Evolutionary conservation across 2,329 filamentous ascomycete species (phyloP), one percentile per base, ranked within the genome.

Genomic region (Xylaria sp.): DNA sequence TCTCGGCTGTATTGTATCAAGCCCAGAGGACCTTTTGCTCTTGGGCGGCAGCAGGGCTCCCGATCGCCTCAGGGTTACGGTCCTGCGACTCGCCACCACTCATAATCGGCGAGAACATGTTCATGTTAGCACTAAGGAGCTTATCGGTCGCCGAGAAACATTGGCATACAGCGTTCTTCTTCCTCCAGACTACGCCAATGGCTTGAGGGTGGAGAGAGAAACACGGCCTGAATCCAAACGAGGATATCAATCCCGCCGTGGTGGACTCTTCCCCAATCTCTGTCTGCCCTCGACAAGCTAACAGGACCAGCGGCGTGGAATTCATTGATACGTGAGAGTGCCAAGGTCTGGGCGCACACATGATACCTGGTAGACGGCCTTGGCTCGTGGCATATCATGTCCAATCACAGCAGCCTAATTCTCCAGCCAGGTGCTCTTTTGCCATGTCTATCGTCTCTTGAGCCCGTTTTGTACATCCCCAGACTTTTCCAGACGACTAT

Each of bases 101-200:
- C 51, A 34, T 25, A 54, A 34, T 37, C 32, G 8, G 8, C n/a
- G 39, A 55, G 64, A 56, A 32, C 46, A 37, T 39, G 44, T 12
- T 15, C 48, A 32, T 54, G 25, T 25, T 51, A 44, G 66, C 44
- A 54, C 7, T 50, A 34, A 25, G 52, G 28, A 64, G 48, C 68
- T 70, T 70, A 68, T 70, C 68, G 51, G 10, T 25, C 56, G 65
- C 68, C 65, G 61, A 70, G 68, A 59, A 58, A 41, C 50, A 55
- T 68, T 65, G 68, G 59, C 64, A 67, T 34, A 54, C 25, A 28
- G 18, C 41, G 37, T 58, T 39, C 64, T 66, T 62, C 64, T 59
- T 67, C 41, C 41, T 44, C 41, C 12, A 44, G 13, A 41, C 58
- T 25, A 3, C 10, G 46, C 25, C 56, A 56, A 44, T 48, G 13